Evolutionary conservation across 768 basidiomycete species (phyloP), one percentile per base, ranked within the genome.

Genomic region (Rhizopogon vesiculosus): DNA sequence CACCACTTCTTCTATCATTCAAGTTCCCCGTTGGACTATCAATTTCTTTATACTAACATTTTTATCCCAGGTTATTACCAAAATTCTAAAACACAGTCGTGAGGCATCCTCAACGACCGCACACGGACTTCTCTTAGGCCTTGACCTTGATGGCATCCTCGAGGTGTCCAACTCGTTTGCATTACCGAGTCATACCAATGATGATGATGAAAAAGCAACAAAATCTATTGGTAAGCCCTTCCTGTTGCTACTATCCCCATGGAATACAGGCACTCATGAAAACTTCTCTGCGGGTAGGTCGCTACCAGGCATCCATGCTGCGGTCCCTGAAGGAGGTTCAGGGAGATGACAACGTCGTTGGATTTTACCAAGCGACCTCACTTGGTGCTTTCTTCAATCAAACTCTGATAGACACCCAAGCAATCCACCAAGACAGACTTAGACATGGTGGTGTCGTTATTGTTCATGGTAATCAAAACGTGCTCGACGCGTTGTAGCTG

Each of bases 121-220:
- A 28, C 84, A 91, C 66, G 95, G 95, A 56, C 78, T 95, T 55
- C 74, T 98, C 50, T 79, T 98, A 54, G 95, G 95, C 42, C 82
- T 98, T 54, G 95, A 98, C 74, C 76, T 98, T 38, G 93, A 96
- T 70, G 93, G 94, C 3, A 80, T 82, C 45, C 82, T 96, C 51
- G 93, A 97, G 75, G 82, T 97, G 58, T 91, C 91, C 58, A 94
- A 94, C 74, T 89, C 88, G 42, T 95, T 96, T 70, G 83, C 92
- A 25, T 73, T 94, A 68, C 90, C 89, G 49, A 79, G 86, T 60
- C 83, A 86, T 66, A 72, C 74, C 49, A 80, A 76, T 45, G 90
- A 91, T 51, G 91, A 93, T 16, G 90, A 91, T 41, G 90, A 91
- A 57, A 91, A 90, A 66, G 83, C 86, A n/a, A 69, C 81, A 15